Evolutionary conservation across 169 alveolate genomes (phyloP).

Genomic region (Plasmodium relictum): DNA sequence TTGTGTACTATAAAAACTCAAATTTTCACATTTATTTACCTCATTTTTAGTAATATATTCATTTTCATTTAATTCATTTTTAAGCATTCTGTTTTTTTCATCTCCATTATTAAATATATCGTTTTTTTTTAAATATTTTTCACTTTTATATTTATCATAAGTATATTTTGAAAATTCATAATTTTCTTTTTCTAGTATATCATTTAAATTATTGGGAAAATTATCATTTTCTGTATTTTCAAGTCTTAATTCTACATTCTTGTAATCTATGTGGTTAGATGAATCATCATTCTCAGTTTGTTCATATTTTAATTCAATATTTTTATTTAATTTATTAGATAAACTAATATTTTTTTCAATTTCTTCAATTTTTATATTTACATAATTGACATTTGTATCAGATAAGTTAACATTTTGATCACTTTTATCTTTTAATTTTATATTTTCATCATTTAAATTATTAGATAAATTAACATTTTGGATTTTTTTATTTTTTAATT

Average conservation of each 20-base stretch:
- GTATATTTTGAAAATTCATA: not conserved
- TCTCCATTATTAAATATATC: too few species aligned
- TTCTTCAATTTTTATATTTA: not conserved
- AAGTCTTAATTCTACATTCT: not conserved
- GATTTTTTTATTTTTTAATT: not conserved
- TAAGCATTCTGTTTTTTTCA: too few species aligned
- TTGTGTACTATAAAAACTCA: not conserved
- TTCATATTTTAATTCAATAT: not conserved
- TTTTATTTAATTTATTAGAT: too few species aligned
- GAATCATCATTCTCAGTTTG: not conserved
- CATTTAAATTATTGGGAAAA: not conserved
- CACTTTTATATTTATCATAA: not conserved
- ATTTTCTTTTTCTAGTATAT: slow-evolving; percentile 5
- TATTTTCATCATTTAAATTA: not conserved
- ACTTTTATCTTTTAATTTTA: not conserved
- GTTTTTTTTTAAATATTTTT: too few species aligned
- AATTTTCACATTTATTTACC: not conserved
- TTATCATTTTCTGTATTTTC: slow-evolving; percentile 14
- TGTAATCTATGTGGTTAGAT: not conserved
- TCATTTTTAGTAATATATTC: not conserved
- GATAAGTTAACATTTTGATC: not conserved
- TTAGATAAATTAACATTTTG: not conserved
- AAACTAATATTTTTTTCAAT: not conserved
- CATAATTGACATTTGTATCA: not conserved
- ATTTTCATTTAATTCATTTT: too few species aligned